Conservation (phyloP, 1,284 basidiomycete species). For the Ceratobasidium sp. region DNA sequence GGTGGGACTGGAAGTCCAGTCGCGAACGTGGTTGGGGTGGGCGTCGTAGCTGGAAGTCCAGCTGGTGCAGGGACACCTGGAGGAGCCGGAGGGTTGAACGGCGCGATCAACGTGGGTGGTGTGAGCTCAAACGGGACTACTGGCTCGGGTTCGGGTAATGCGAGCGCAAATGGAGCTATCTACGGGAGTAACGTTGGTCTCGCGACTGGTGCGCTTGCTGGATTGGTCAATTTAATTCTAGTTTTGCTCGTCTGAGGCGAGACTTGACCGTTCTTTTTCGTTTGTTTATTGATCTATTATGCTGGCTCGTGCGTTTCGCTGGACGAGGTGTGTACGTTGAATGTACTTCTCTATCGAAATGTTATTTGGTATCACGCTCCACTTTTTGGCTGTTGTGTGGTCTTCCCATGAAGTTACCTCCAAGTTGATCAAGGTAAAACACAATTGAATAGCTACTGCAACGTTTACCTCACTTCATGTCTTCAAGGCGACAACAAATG, state of each 20-base stretch:
- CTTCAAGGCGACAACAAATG: too few relatives aligned
- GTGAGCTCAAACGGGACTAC: not conserved
- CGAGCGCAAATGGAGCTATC: not conserved
- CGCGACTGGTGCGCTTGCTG: not conserved
- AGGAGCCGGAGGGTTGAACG: conserved; percentile 16
- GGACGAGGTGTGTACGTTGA: too few relatives aligned
- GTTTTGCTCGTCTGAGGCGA: not conserved
- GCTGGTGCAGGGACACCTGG: not conserved
- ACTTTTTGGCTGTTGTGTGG: too few relatives aligned
- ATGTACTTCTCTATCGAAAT: too few relatives aligned
- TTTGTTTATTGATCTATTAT: not conserved
- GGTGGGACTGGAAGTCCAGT: not conserved
- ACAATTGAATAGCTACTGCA: too few relatives aligned
- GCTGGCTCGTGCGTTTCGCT: too few relatives aligned
- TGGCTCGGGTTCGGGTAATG: not conserved
- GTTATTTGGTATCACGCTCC: too few relatives aligned
- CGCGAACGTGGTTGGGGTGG: conserved; percentile 12
- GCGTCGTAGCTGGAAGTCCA: conserved; percentile 4
- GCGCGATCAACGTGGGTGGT: not conserved
- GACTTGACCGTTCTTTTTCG: not conserved
- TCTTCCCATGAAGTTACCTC: too few relatives aligned
- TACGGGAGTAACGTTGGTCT: not conserved
- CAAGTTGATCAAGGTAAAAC: too few relatives aligned
- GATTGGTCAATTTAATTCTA: not conserved
- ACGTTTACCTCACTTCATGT: too few relatives aligned